Conservation (phyloP, 1,284 basidiomycete genomes). For the Cerrena zonata region DNA sequence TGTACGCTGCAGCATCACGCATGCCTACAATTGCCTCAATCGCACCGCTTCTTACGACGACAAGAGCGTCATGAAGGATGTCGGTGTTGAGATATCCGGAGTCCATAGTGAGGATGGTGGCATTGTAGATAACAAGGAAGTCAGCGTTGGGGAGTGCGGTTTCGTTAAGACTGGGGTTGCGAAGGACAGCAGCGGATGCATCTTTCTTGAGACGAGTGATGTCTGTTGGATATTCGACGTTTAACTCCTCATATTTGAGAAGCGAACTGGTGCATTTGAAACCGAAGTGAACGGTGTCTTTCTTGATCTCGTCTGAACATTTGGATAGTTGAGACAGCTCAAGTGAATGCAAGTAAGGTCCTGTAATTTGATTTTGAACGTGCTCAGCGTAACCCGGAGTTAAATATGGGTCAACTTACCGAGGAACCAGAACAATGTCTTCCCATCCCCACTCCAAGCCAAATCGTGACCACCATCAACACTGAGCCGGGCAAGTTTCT, state of each 20-base stretch:
- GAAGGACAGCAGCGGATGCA: constrained; percentile 25
- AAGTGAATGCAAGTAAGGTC: constrained; percentile 59
- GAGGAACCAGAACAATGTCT: constrained; percentile 63
- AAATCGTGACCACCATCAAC: constrained; percentile 68
- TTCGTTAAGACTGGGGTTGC: constrained; percentile 13
- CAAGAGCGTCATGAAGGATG: constrained; percentile 43
- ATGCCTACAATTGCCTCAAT: constrained; percentile 45
- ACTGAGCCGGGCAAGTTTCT: constrained; percentile 54
- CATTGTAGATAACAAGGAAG: constrained; percentile 55
- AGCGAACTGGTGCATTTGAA: constrained; percentile 51
- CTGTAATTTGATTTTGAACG: constrained; percentile 28
- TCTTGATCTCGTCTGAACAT: constrained; percentile 42
- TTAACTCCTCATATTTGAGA: constrained; percentile 49
- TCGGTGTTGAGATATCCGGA: constrained; percentile 39
- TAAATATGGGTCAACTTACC: constrained; percentile 35
- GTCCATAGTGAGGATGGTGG: constrained; percentile 62
- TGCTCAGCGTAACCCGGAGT: background rate
- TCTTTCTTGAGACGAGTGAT: constrained; percentile 52
- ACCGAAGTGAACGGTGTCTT: constrained; percentile 50
- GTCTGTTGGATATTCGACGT: constrained; percentile 56
- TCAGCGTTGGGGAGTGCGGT: constrained; percentile 30
- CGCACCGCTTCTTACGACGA: constrained; percentile 49
- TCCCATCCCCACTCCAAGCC: constrained; percentile 56
- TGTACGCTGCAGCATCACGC: constrained; percentile 30
- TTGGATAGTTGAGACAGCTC: constrained; percentile 45